Evolutionary conservation across 805 yeast genomes (phyloP), one percentile per base, ranked within the genome.

Genomic region (Pichia thaimueangensis): DNA sequence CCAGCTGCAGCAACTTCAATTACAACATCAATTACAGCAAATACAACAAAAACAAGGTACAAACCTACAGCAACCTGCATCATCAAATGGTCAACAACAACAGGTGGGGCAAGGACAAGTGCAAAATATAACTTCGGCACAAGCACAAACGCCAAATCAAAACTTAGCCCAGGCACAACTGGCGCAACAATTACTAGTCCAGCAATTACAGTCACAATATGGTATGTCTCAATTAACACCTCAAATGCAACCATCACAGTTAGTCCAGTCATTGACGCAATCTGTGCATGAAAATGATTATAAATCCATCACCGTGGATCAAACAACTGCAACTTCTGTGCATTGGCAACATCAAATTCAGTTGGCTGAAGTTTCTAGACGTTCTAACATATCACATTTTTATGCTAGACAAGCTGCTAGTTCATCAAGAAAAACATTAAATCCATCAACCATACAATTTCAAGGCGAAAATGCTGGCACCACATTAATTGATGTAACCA

Each of bases 401-500:
- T 86, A 85, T 64, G 96, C 96, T 4, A 73, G 95, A 45, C 78
- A 79, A 49, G 88, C 87, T 23, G 95, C 95, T 6, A 67, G 79
- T 12, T 69, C 77, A 42, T 80, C 84, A 1, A 67, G 82, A 55
- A 73, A 69, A 54, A 51, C 56, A 41, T n/a, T 22, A 3, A 4
- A 34, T n/a, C 35, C 71, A 59, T 32, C 47, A 13, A 56, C 55
- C 28, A 15, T n/a, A n/a, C 28, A 22, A 24, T n/a, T 20, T 22
- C 32, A 34, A 39, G 45, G 39, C 16, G 56, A 55, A 11, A 22
- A 36, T n/a, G 12, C 36, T 10, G 56, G 56, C 10, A 17, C 49
- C n/a, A 58, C 69, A 1, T 52, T 70, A 24, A 62, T 69, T 31
- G 75, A 70, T 35, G 55, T 61, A 16, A 69, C 74, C 0, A 68